A percentile compares a stretch with the other conserved stretches of the same genome.
phyloP scores from a whole-genome alignment of 2,329 filamentous ascomycete species.

The Plenodomus lindquistii region DNA sequence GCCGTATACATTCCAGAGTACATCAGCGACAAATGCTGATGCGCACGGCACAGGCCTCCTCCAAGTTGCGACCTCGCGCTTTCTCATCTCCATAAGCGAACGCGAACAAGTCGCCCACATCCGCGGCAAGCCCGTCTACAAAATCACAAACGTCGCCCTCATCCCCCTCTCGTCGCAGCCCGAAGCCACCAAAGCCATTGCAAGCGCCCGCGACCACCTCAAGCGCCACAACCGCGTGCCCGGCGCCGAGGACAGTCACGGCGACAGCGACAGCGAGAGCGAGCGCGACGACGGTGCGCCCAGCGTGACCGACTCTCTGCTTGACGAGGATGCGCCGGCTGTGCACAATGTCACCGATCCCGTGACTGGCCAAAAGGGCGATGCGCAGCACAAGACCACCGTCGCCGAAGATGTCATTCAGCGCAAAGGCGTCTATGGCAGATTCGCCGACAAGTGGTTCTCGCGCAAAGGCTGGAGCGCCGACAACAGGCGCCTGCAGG shows the following conservation, averaged over 20 bases:
- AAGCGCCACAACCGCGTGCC: slow-evolving; percentile 42
- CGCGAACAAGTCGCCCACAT: slow-evolving; percentile 89
- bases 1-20: too few species aligned
- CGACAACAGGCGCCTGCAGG: slow-evolving; percentile 70
- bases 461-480: slow-evolving; percentile 79
- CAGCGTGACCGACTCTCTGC: slow-evolving; percentile 43
- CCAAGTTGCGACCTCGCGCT: slow-evolving; percentile 77
- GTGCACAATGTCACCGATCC: slow-evolving; percentile 39
- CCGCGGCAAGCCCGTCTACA: slow-evolving; percentile 79
- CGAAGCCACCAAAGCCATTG: slow-evolving; percentile 75
- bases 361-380: slow-evolving; percentile 30
- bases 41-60: slow-evolving; percentile 70
- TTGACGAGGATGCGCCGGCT: slow-evolving; percentile 39
- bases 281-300: slow-evolving; percentile 40
- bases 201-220: slow-evolving; percentile 58
- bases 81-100: slow-evolving; percentile 82
- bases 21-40: slow-evolving; percentile 1
- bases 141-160: slow-evolving; percentile 85
- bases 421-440: slow-evolving; percentile 79
- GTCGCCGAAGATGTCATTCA: slow-evolving; percentile 89
- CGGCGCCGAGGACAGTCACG: slow-evolving; percentile 21
- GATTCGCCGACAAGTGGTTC: slow-evolving; percentile 91
- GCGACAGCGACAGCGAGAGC: slow-evolving; percentile 30
- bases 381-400: slow-evolving; percentile 49
- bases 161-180: slow-evolving; percentile 79